A percentile compares a stretch with the other conserved stretches of the same genome.
phyloP scores from a whole-genome alignment of 768 basidiomycete species.

The Tricholoma saponaceum region DNA sequence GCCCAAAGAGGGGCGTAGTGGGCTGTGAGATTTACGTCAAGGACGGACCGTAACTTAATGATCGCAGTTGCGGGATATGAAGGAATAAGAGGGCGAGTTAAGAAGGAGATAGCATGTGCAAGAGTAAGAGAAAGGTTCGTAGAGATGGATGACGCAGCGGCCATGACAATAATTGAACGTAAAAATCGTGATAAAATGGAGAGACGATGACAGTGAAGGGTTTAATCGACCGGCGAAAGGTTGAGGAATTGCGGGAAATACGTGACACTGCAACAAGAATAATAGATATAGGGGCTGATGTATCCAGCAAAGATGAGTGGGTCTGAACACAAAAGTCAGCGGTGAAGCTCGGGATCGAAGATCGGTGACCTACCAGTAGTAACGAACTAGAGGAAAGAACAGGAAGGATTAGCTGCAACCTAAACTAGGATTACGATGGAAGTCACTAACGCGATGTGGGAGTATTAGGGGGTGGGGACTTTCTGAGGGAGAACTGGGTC shows the following conservation, averaged over 20 bases:
- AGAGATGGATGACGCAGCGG: conserved; percentile 29
- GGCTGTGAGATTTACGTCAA: conserved; percentile 70
- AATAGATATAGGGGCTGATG: conserved; percentile 17
- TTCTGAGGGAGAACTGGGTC: conserved; percentile 22
- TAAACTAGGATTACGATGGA: conserved; percentile 1
- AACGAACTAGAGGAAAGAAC: background rate
- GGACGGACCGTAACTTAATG: conserved; percentile 64
- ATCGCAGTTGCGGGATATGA: conserved; percentile 58
- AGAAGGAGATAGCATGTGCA: conserved; percentile 69
- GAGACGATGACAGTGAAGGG: conserved; percentile 23
- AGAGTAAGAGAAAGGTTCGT: conserved; percentile 61
- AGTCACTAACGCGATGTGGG: conserved; percentile 11
- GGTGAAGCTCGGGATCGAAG: background rate
- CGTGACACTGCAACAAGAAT: background rate
- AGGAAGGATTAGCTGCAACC: conserved; percentile 2
- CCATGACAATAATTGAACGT: conserved; percentile 29
- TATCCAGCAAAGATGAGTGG: conserved; percentile 3
- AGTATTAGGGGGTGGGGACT: background rate
- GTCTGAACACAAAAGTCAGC: conserved; percentile 1
- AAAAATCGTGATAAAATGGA: conserved; percentile 10
- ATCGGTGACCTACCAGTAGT: background rate
- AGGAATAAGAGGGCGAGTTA: conserved; percentile 60
- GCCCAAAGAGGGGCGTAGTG: conserved; percentile 67
- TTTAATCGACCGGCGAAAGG: conserved; percentile 65
- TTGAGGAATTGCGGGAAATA: conserved; percentile 20